Evolutionary conservation across 352 stramenopile species (phyloP), one percentile per base, ranked within the genome.

Genomic region (Pythium sp.): DNA sequence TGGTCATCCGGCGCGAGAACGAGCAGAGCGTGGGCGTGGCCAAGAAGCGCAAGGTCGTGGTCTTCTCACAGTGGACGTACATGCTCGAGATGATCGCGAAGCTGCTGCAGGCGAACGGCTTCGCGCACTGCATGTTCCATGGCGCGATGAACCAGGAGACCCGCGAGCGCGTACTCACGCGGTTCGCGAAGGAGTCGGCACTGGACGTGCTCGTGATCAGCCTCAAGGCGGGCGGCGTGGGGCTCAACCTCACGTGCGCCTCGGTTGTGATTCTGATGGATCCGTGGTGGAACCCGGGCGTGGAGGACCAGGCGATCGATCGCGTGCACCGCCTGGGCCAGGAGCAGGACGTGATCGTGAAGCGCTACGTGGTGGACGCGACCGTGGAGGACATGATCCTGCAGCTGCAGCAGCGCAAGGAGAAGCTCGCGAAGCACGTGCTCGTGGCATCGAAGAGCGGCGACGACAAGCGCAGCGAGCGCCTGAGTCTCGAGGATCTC

Each of bases 221-320:
- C 54, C 77, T 97, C 4, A 94, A 92, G 68, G 91, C 92, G 22
- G 92, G 90, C n/a, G 92, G 90, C 41, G 82, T 97, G 26, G 92
- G 92, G 1, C 80, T 98, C n/a, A 98, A 97, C 62, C 78, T 98
- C 55, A 97, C 87, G 57, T 86, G 87, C 34, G 93, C 91, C 28
- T 97, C 86, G 1, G 81, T 96, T 5, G 90, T 97, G 41, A 92
- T 98, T 47, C 74, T 98, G 41, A 74, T 97, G 26, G 93, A 97
- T 64, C 90, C 93, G 64, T 98, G 93, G 93, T 98, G 93, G 95
- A 98, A 99, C 73, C 82, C 89, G 18, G 88, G 87, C 53, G 82
- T 98, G 15, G 94, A 99, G 65, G 83, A 96, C 34, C 97, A 99
- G 73, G 97, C 97, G 0, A 94, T 99, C 55, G 94, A 98, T 78